Evolutionary conservation across 2,329 filamentous ascomycete species (phyloP), one percentile per base, ranked within the genome.

Genomic region (Exserohilum turcica): DNA sequence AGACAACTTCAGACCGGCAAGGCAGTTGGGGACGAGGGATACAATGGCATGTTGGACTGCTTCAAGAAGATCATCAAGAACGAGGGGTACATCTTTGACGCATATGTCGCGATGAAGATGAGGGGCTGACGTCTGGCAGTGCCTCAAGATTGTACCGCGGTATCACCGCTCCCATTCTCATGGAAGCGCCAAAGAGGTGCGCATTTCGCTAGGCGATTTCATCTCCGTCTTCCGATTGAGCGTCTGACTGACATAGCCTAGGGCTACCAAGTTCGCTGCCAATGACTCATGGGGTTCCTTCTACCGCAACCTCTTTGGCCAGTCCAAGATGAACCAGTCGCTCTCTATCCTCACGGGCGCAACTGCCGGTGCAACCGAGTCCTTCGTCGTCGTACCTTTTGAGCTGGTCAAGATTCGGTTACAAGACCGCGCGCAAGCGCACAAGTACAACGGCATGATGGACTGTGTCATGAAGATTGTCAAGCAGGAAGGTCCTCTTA

Each of bases 251-350:
- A 63, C 56, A 32, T 21, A 19, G 31, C 27, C 35, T 55, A 84
- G 92, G 79, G 93, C 93, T 37, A 97, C 91, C 80, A 99, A 99
- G 78, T 99, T 99, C 78, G 93, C 94, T 40, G 94, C 94, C 78
- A 99, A 99, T 79, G 94, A 99, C 76, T 91, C 93, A 76, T 99
- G 94, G 94, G 94, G 94, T 69, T 86, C 92, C 78, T 84, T 97
- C 78, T 99, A 96, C 82, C 90, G 92, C 73, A 88, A 89, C 65
- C 75, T 89, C 44, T 97, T 99, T 74, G 91, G 90, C 63, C 82
- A 89, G 50, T 77, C 85, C 51, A 90, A 96, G 80, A 94, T 95
- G 87, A 97, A 84, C 72, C 94, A 99, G 79, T 85, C 86, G 1
- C 85, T 99, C 54, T 96, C 94, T 19, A 85, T 97, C 62, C 85